Evolutionary conservation across 306 rosid species (phyloP), one percentile per base, ranked within the genome.

Genomic region (Potentilla sterilis): DNA sequence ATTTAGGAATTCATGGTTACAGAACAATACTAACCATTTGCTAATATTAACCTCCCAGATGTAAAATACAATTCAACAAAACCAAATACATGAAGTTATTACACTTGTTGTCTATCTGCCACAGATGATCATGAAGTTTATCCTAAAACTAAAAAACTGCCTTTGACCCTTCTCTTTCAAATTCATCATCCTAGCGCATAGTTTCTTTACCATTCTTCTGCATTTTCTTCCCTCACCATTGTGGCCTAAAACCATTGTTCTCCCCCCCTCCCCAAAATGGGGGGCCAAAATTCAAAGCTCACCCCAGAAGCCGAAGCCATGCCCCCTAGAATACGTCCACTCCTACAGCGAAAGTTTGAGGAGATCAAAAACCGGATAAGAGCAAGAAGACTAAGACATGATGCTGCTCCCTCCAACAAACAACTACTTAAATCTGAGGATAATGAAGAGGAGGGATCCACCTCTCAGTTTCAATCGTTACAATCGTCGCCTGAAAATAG

Each of bases 261-360:
- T 57, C 57, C 38, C 66, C 62, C 34, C 44, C 21, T 74, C 69
- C 67, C 70, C 63, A 87, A 63, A 62, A 93, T 91, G 96, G 97
- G 97, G 48, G 74, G 83, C 28, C 81, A 83, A 11, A 86, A 41
- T 64, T 88, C 97, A 18, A 94, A 75, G 86, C 73, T 78, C 70
- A 75, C 73, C 67, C 63, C 83, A 18, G 79, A 77, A 48, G 81
- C 64, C 43, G 87, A 78, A 44, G 79, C 21, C 2, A 32, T 78
- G 2, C 85, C 92, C n/a, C 46, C 73, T 15, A 85, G 73, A 61
- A 66, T 77, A 5, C 86, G 80, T 19, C 76, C 96, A 5, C 47
- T 85, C 22, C 44, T 84, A 19, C 19, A 75, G 5, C 66, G 67
- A 0, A 41, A 70, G 16, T 49, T 75, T 2, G 83, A 82, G 54